A percentile compares a stretch with the other conserved stretches of the same genome.
phyloP scores from a whole-genome alignment of 2,329 filamentous ascomycete species.

The Paraphaeosphaeria sporulosa region DNA sequence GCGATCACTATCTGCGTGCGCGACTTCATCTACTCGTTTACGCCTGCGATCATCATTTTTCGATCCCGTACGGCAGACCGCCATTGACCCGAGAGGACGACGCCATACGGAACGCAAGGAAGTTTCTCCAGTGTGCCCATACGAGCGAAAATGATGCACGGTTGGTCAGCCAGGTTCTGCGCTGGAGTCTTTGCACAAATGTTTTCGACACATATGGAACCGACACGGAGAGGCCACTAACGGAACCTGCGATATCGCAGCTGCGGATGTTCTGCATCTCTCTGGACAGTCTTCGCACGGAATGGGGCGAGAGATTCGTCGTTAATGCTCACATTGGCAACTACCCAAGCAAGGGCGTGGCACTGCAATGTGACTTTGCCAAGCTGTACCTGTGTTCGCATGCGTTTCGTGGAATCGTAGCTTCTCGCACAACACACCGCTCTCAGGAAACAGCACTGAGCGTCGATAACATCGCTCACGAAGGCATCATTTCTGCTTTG shows the following conservation, averaged over 20 bases:
- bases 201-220: conserved; percentile 8
- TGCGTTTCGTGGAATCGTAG: conserved; percentile 47
- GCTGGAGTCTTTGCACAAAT: conserved; percentile 6
- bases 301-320: conserved; percentile 36
- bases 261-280: conserved; percentile 4
- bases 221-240: neutral
- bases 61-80: conserved; percentile 46
- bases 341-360: conserved; percentile 60
- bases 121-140: conserved; percentile 43
- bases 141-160: conserved; percentile 35
- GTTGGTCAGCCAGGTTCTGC: conserved; percentile 23
- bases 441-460: conserved; percentile 32
- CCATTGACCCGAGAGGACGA: conserved; percentile 47
- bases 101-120: conserved; percentile 35
- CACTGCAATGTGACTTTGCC: conserved; percentile 61
- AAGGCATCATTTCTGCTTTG: conserved; percentile 42
- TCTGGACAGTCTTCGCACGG: conserved; percentile 7
- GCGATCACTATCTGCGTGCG: conserved; percentile 43
- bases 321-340: conserved; percentile 56
- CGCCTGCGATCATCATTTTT: conserved; percentile 52
- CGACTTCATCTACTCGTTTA: conserved; percentile 52
- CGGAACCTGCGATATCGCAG: neutral
- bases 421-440: neutral
- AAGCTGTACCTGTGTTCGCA: conserved; percentile 60
- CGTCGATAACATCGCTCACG: conserved; percentile 33